Evolutionary conservation across 202 grass and related monocot species (phyloP).

Genomic region (Carex sylvatica): DNA sequence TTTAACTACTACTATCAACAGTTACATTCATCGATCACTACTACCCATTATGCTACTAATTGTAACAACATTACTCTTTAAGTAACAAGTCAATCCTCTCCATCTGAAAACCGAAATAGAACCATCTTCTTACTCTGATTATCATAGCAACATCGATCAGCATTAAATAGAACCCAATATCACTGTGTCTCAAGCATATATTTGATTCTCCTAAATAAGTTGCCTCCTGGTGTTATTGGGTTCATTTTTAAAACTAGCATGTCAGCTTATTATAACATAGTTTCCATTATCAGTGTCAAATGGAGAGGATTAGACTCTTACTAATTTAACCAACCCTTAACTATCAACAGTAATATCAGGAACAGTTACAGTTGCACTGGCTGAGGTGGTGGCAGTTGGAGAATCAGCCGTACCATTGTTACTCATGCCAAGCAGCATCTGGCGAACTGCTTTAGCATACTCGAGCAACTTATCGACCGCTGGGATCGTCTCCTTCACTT

Average conservation of each 20-base stretch:
- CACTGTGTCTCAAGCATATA: not conserved
- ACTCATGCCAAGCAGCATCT: constrained; percentile 54
- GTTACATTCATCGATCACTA: not conserved
- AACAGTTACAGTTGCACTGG: constrained; percentile 1
- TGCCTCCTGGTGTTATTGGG: not conserved
- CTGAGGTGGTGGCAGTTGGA: not conserved
- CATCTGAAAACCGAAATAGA: not conserved
- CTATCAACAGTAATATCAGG: constrained; percentile 33
- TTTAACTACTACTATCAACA: not conserved
- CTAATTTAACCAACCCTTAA: not conserved
- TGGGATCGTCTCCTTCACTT: constrained; percentile 78
- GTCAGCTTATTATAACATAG: not conserved
- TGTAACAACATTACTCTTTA: not conserved
- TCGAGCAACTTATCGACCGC: constrained; percentile 78
- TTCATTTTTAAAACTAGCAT: not conserved
- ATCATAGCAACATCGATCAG: not conserved
- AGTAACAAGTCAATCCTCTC: constrained; percentile 2
- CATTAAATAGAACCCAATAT: not conserved
- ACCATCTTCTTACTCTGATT: not conserved
- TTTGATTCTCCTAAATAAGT: not conserved
- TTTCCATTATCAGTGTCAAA: constrained; percentile 2
- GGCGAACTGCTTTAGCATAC: constrained; percentile 64
- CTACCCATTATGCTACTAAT: not conserved
- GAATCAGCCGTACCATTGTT: too few species aligned
- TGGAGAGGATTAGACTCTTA: constrained; percentile 7